Evolutionary conservation across 2,329 filamentous ascomycete genomes (phyloP), one percentile per base, ranked within the genome.

Genomic region (Penicillium sp.): DNA sequence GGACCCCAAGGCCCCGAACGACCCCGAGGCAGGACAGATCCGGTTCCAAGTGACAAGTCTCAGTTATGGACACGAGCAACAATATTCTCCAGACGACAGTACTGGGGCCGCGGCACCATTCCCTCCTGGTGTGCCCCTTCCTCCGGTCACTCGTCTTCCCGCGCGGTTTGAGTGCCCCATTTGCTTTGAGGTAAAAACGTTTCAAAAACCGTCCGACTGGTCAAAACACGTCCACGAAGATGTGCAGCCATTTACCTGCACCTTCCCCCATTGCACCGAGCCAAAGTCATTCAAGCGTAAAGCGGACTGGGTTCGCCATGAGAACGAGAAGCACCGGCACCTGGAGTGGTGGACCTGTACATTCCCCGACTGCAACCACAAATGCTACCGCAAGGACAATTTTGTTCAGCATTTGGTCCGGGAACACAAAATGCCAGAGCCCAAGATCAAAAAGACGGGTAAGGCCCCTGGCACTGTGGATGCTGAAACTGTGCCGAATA

Each of bases 141-240:
- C 90, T 6, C 88, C 88, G 2, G 84, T 88, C 2, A 77, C 75
- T 51, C 79, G 80, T 15, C 76, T 96, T 6, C 90, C 90, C 0
- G 88, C 89, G 3, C 83, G 91, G 62, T 91, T 95, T 53, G 90
- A 96, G 71, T 96, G 90, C 59, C 84, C 86, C 33, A 74, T 95
- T 21, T 95, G 90, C 71, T 95, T 88, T 72, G 81, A 84, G 58
- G 78, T 83, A 45, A 95, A 93, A 74, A 88, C 83, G 61, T 89
- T 93, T 60, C 81, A 84, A 60, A 95, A 95, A 67, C 90, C 89
- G 15, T 95, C 89, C 0, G 90, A 96, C 68, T 96, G 90, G 90
- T 95, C 89, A 1, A 95, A 96, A 66, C 90, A 96, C 63, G 87
- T 96, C 1, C 88, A 95, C 60, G 90, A 95, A 69, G 90, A 96